Conservation (phyloP, 768 basidiomycete genomes). For the Sistotremastrum niveocremeum region DNA sequence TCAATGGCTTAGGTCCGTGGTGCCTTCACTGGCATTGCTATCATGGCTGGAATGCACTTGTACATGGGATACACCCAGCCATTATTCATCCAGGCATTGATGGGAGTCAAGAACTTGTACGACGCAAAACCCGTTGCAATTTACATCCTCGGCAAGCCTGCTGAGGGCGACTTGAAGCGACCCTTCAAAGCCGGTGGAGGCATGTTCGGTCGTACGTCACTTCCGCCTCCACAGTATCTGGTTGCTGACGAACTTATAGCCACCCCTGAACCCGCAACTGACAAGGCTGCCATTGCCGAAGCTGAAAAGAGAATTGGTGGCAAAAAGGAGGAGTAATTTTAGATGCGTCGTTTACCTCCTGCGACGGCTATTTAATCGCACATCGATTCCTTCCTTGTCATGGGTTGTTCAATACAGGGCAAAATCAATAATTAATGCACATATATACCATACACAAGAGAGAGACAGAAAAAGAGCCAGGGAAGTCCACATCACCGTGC, state of each 20-base stretch:
- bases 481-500: too few relatives aligned
- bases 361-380: too few relatives aligned
- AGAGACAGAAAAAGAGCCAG: too few relatives aligned
- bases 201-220: conserved; percentile 53
- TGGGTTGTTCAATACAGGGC: too few relatives aligned
- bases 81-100: conserved; percentile 87
- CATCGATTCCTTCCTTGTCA: too few relatives aligned
- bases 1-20: conserved; percentile 35
- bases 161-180: conserved; percentile 78
- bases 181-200: conserved; percentile 69
- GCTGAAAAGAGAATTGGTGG: conserved; percentile 74
- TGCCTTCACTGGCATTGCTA: conserved; percentile 62
- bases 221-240: background rate
- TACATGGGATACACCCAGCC: conserved; percentile 96
- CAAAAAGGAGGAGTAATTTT: conserved; percentile 62
- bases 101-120: conserved; percentile 85
- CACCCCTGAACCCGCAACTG: conserved; percentile 63
- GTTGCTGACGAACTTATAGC: conserved; percentile 16
- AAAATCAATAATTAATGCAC: too few relatives aligned
- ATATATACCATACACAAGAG: too few relatives aligned
- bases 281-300: conserved; percentile 74
- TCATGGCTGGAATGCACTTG: conserved; percentile 86
- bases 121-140: conserved; percentile 79
- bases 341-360: too few relatives aligned
- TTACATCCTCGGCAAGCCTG: conserved; percentile 63